Conservation (phyloP, 352 stramenopile genomes). For the Pythium graminicola region DNA sequence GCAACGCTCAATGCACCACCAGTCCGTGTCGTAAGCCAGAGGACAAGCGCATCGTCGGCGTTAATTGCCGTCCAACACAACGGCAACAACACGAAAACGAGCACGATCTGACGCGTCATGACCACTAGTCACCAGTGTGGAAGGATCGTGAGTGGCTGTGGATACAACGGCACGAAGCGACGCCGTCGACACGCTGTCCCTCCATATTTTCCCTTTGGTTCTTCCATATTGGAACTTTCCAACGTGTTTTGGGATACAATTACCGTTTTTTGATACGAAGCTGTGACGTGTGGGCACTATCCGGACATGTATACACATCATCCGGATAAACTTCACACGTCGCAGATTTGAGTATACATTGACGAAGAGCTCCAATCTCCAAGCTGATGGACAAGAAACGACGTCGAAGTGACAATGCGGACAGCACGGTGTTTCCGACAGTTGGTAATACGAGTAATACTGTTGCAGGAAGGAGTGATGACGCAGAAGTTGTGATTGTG, state of each 20-base stretch:
- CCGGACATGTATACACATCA: too few relatives aligned
- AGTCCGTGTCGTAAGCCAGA: slow-evolving; percentile 20
- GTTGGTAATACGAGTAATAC: background rate
- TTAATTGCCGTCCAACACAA: background rate
- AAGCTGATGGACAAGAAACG: slow-evolving; percentile 20
- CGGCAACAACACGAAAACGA: background rate
- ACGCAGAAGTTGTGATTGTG: slow-evolving; percentile 27
- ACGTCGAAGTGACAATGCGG: slow-evolving; percentile 2
- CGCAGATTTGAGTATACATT: background rate
- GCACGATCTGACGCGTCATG: background rate
- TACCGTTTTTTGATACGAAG: background rate
- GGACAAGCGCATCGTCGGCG: slow-evolving; percentile 1
- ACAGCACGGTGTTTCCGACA: background rate
- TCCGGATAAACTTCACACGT: background rate
- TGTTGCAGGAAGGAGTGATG: background rate
- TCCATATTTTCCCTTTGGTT: background rate
- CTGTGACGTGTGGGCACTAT: slow-evolving; percentile 11
- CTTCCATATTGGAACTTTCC: slow-evolving; percentile 5
- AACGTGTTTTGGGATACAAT: background rate
- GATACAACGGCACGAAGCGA: slow-evolving; percentile 6
- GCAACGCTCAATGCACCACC: slow-evolving; percentile 32
- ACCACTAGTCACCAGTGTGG: too few relatives aligned
- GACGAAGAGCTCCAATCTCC: too few relatives aligned
- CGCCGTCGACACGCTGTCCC: background rate
- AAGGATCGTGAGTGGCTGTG: too few relatives aligned